phyloP scores from a whole-genome alignment of 2,329 filamentous ascomycete species.

The Botryotinia convoluta region DNA sequence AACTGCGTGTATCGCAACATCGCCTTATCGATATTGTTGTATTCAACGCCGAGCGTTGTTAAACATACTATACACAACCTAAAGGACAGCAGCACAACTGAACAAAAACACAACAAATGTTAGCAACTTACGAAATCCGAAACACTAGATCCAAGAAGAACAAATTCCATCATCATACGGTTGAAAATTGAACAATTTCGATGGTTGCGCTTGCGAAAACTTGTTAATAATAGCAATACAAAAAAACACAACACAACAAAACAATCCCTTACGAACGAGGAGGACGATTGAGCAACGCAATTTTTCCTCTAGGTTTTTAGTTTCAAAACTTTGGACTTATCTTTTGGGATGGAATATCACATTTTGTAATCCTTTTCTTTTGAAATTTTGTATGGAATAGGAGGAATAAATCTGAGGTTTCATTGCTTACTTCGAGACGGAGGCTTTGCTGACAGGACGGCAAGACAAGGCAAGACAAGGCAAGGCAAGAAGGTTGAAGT shows the following conservation, averaged over 20 bases:
- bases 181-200: not conserved
- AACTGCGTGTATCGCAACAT: conserved; percentile 11
- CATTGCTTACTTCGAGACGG: conserved; percentile 12
- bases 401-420: not conserved
- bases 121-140: not conserved
- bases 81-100: not conserved
- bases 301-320: not conserved
- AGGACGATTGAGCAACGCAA: not conserved
- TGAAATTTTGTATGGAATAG: not conserved
- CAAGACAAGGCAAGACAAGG: not conserved
- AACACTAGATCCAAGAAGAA: not conserved
- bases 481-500: not conserved
- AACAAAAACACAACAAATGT: not conserved
- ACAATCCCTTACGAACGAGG: not conserved
- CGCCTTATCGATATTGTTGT: conserved; percentile 21
- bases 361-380: not conserved
- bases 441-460: conserved; percentile 10
- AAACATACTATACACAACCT: not conserved
- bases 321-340: not conserved
- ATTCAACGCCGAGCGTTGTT: conserved; percentile 3
- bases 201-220: conserved; percentile 8
- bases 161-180: not conserved
- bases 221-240: not conserved
- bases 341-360: not conserved
- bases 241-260: not conserved